Conservation (phyloP, 2,329 filamentous ascomycete species). For the Tympanopsis confertula region DNA sequence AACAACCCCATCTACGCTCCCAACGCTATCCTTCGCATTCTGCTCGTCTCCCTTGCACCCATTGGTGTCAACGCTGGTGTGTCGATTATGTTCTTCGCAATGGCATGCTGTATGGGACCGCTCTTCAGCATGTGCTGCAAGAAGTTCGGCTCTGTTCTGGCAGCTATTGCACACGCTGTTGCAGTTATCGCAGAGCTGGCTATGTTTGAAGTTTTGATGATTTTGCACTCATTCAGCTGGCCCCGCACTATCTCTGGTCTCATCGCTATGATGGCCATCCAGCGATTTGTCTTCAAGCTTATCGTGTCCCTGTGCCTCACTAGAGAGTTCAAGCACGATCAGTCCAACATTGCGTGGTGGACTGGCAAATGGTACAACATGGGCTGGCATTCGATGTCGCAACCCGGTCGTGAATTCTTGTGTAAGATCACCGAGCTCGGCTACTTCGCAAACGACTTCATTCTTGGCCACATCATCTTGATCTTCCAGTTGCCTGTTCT, state of each 20-base stretch:
- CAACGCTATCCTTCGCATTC: constrained; percentile 67
- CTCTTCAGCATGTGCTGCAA: constrained; percentile 98
- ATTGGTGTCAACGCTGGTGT: constrained; percentile 82
- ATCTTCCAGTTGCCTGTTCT: constrained; percentile 88
- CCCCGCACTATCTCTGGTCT: constrained; percentile 73
- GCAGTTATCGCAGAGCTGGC: constrained; percentile 77
- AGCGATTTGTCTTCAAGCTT: constrained; percentile 90
- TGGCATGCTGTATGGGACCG: constrained; percentile 97
- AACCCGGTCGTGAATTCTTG: constrained; percentile 91
- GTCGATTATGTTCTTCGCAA: constrained; percentile 66
- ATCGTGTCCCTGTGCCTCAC: constrained; percentile 80
- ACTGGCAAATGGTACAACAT: constrained; percentile 99
- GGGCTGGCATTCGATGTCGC: constrained; percentile 93
- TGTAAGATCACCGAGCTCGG: constrained; percentile 98
- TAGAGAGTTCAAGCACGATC: constrained; percentile 89
- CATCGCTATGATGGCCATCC: constrained; percentile 81
- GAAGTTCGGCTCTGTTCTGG: constrained; percentile 92
- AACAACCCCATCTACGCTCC: constrained; percentile 28
- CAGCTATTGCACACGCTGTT: constrained; percentile 81
- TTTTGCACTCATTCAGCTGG: constrained; percentile 83
- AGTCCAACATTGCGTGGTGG: constrained; percentile 98
- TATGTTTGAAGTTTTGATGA: constrained; percentile 90
- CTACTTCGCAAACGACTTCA: constrained; percentile 90
- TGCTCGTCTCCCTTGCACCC: constrained; percentile 71
- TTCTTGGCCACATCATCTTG: constrained; percentile 78